Evolutionary conservation across 805 yeast species (phyloP), one percentile per base, ranked within the genome.

Genomic region (Metschnikowia reukaufii): DNA sequence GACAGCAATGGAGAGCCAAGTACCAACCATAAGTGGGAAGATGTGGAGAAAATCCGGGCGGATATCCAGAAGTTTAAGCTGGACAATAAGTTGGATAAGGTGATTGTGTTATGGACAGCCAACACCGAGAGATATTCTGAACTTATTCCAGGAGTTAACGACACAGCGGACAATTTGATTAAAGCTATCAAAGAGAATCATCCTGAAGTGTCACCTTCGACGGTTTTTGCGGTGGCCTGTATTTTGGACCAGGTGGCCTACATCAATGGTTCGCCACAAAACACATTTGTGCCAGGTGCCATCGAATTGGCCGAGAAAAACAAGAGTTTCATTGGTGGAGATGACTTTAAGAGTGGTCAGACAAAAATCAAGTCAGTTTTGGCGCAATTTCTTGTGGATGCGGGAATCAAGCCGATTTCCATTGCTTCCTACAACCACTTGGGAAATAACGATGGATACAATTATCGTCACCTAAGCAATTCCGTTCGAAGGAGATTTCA

Each of bases 251-350:
- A 81, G 36, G 82, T 84, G 49, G 95, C 97, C 44, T 91, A 89
- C 74, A 88, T 91, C 68, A 91, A 91, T 62, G 98, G 97, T 39
- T 89, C 97, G 34, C 98, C 98, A 44, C 98, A 91, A 73, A 91
- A 91, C 76, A 92, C 97, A 44, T 91, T 92, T 73, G 96, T 89
- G 47, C 97, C 97, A 18, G 98, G 98, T 56, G 87, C 86, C 52
- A 79, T 92, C 62, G 90, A 89, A 69, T 80, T 91, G 57, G 96
- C 97, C 39, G 96, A 90, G 69, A 64, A 77, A 59, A 65, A 88
- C 66, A 70, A 78, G 54, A 72, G 86, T 29, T 88, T 85, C 65
- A 90, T 91, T 62, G 98, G 96, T 47, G 98, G 98, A 60, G 98
- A 91, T 69, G 98, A 91, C 71, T 91, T 91, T 79, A 91, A 91